Evolutionary conservation across 108 stramenopile genomes (phyloP).

Genomic region (Licmophora abbreviata): DNA sequence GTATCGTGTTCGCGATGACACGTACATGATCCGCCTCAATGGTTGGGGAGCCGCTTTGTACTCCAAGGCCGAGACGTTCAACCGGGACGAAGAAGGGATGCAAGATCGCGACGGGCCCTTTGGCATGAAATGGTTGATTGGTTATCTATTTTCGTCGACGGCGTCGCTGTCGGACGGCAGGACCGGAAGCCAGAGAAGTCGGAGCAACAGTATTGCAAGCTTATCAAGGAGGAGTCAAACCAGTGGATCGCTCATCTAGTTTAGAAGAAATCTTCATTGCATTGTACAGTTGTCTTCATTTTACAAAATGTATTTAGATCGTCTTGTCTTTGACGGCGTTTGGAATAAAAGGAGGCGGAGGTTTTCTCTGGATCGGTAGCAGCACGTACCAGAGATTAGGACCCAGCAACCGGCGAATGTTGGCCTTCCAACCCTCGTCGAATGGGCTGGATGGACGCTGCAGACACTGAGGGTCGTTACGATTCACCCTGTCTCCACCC

Average conservation of each 20-base stretch:
- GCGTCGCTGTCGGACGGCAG: slow-evolving; percentile 20
- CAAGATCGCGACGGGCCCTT: slow-evolving; percentile 61
- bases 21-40: slow-evolving; percentile 56
- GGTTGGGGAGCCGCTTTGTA: slow-evolving; percentile 71
- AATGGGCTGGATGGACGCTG: slow-evolving; percentile 21
- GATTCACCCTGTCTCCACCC: neutral
- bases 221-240: neutral
- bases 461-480: neutral
- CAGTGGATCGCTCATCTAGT: neutral
- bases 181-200: slow-evolving; percentile 40
- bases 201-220: slow-evolving; percentile 71
- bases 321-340: too few species aligned
- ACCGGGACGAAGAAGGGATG: slow-evolving; percentile 64
- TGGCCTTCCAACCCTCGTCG: slow-evolving; percentile 26
- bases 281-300: neutral
- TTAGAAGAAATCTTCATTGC: slow-evolving; percentile 4
- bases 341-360: slow-evolving; percentile 12
- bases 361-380: slow-evolving; percentile 22
- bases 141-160: slow-evolving; percentile 16
- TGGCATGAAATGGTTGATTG: slow-evolving; percentile 84
- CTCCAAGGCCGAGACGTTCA: slow-evolving; percentile 68
- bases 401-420: slow-evolving; percentile 24
- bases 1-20: slow-evolving; percentile 53
- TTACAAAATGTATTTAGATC: neutral
- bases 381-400: slow-evolving; percentile 13